Base-by-base conservation (phyloP, 2,329 filamentous ascomycete genomes). In the Coniochaeta prunicola region DNA sequence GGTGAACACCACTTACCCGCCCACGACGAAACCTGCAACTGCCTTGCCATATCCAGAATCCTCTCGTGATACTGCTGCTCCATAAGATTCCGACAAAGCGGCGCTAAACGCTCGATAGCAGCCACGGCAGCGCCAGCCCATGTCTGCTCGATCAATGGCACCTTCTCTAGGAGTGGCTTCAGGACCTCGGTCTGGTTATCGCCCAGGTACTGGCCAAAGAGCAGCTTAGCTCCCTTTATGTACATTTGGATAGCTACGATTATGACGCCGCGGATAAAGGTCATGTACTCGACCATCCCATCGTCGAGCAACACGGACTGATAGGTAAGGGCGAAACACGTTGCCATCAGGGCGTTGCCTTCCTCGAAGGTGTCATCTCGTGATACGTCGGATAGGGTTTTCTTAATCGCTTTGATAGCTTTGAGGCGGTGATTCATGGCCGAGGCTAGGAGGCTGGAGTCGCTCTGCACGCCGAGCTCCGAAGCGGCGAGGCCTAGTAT, bases 401-500 rank as follows among this genome's bases (percentile, higher is more conserved):
- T 78, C 68, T 86, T 85, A 64, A 87, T 82, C 6, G 82, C 79
- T 60, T 79, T 80, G 65, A 89, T 83, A 6, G 87, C 86, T 60
- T 87, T 82, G 57, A 88, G 73, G 21, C 87, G 83, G 68, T 90
- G 87, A 36, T 75, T 75, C 73, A 89, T 82, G 45, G 86, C 86
- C 31, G 81, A 77, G 15, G 79, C 74, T 15, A 79, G 70, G 19
- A 89, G 77, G 60, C 76, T 77, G 1, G 77, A 68, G 59, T 81
- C 82, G 12, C 13, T 33, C 0, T 74, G 70, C 4, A 73, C 71
- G 64, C 80, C 78, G 4, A 90, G 77, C 62, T 89, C 84, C 0
- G 86, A 89, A 33, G 87, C 88, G 1, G 87, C 79, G 60, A 88
- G 79, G 13, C 85, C 86, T 0, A 89, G 78, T 56, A 90, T 85